phyloP scores from a whole-genome alignment of 768 basidiomycete species.

The Phlegmacium glaucopus region DNA sequence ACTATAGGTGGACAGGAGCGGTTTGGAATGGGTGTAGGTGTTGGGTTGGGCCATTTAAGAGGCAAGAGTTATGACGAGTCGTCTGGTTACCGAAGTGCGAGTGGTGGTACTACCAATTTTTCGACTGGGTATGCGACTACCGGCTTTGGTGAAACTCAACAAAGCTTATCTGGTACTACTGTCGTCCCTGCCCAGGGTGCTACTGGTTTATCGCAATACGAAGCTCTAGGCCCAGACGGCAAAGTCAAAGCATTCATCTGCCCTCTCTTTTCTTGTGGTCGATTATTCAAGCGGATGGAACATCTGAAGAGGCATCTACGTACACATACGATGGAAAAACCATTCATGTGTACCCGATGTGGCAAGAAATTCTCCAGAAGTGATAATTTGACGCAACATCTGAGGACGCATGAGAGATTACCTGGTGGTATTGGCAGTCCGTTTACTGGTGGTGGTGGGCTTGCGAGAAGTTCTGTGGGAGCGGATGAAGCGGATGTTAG shows the following conservation, averaged over 20 bases:
- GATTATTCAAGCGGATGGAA: slow-evolving; percentile 89
- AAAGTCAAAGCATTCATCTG: slow-evolving; percentile 73
- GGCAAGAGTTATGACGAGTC: slow-evolving; percentile 28
- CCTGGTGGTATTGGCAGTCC: slow-evolving; percentile 15
- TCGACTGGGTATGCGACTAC: slow-evolving; percentile 19
- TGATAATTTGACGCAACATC: slow-evolving; percentile 87
- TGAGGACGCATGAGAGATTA: slow-evolving; percentile 66
- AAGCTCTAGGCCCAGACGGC: slow-evolving; percentile 27
- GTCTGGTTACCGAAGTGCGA: neutral
- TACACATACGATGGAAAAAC: slow-evolving; percentile 87
- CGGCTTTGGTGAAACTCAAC: slow-evolving; percentile 21
- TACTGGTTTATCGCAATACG: slow-evolving; percentile 25
- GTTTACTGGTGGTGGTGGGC: slow-evolving; percentile 3
- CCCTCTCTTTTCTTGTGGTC: slow-evolving; percentile 78
- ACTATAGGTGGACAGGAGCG: slow-evolving; percentile 7
- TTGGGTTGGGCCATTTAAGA: slow-evolving; percentile 15
- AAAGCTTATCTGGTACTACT: slow-evolving; percentile 2
- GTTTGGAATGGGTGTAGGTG: slow-evolving; percentile 10
- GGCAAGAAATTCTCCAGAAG: slow-evolving; percentile 82
- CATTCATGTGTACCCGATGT: slow-evolving; percentile 73
- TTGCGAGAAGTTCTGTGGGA: slow-evolving; percentile 24
- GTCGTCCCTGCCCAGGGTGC: slow-evolving; percentile 1
- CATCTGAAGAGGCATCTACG: slow-evolving; percentile 86
- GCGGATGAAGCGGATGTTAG: slow-evolving; percentile 21
- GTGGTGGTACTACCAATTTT: neutral